Percentiles rank a stretch among this genome's conserved stretches.
phyloP scores from a whole-genome alignment of 495 filamentous ascomycete genomes.

The Penicillium coffeae region DNA sequence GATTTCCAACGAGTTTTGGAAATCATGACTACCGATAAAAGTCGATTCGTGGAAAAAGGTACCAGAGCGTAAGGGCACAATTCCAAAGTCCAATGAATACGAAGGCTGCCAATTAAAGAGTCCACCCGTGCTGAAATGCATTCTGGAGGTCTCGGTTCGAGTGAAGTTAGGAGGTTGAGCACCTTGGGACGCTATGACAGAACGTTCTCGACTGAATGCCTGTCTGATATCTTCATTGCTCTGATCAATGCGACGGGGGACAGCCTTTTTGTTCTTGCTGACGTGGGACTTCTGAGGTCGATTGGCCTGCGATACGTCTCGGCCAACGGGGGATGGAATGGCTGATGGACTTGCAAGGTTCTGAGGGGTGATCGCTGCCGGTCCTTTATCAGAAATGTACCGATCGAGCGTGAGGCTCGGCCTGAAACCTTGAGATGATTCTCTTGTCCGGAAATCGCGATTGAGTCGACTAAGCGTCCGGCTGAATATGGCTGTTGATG shows the following conservation, averaged over 20 bases:
- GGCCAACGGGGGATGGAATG: neutral
- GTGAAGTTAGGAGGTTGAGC: too few species aligned
- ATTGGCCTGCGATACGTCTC: neutral
- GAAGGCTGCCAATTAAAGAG: slow-evolving; percentile 52
- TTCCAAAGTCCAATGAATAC: slow-evolving; percentile 74
- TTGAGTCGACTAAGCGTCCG: slow-evolving; percentile 27
- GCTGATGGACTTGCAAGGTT: neutral
- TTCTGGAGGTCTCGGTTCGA: neutral
- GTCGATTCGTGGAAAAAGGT: slow-evolving; percentile 75
- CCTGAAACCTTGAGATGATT: slow-evolving; percentile 8
- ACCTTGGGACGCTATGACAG: too few species aligned
- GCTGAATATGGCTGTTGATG: slow-evolving; percentile 22
- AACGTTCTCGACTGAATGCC: slow-evolving; percentile 6
- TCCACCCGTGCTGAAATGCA: slow-evolving; percentile 9
- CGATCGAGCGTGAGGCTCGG: slow-evolving; percentile 35
- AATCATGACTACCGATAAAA: slow-evolving; percentile 68
- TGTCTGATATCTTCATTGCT: slow-evolving; percentile 23
- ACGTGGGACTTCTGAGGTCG: neutral
- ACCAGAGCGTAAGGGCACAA: slow-evolving; percentile 60
- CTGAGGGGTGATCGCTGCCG: neutral
- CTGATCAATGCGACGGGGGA: slow-evolving; percentile 51
- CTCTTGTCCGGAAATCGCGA: slow-evolving; percentile 18
- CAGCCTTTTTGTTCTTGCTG: slow-evolving; percentile 3
- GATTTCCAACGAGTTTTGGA: slow-evolving; percentile 49
- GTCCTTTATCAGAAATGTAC: slow-evolving; percentile 27